Evolutionary conservation across 805 yeast genomes (phyloP).

Genomic region (Pichia gijzeniarum): DNA sequence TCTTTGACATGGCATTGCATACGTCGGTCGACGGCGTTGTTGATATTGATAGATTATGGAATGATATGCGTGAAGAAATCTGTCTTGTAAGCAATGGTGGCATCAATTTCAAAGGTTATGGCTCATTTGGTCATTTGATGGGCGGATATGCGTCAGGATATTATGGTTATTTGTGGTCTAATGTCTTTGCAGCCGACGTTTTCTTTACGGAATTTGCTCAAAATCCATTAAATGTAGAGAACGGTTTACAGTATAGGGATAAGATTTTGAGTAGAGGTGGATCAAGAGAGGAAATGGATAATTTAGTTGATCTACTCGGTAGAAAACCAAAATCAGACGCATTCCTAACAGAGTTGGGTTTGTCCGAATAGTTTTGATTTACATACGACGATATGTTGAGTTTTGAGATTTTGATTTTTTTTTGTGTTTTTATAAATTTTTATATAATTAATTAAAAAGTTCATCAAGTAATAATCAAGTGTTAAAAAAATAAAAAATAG

Average conservation of each 20-base stretch:
- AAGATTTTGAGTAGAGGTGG: slow-evolving; percentile 68
- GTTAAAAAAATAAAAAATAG: no score
- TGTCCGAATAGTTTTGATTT: slow-evolving; percentile 14
- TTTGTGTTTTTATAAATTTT: no score
- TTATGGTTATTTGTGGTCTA: slow-evolving; percentile 82
- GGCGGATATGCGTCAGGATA: slow-evolving; percentile 85
- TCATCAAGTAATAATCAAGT: no score
- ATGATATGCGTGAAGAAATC: slow-evolving; percentile 55
- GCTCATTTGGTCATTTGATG: slow-evolving; percentile 74
- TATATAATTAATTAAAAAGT: no score
- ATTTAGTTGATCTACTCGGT: slow-evolving; percentile 60
- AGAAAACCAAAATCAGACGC: slow-evolving; percentile 71
- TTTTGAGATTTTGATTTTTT: no score
- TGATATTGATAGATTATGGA: slow-evolving; percentile 58
- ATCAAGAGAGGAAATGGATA: slow-evolving; percentile 59
- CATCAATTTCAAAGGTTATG: slow-evolving; percentile 55
- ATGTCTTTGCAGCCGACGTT: slow-evolving; percentile 80
- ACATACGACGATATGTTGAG: not conserved
- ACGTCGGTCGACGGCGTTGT: slow-evolving; percentile 39
- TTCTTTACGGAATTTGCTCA: slow-evolving; percentile 61
- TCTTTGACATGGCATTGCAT: slow-evolving; percentile 72
- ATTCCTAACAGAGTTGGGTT: slow-evolving; percentile 62
- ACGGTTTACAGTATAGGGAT: slow-evolving; percentile 66
- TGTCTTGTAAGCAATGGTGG: slow-evolving; percentile 53
- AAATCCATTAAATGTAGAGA: slow-evolving; percentile 57